phyloP scores from a whole-genome alignment of 352 stramenopile species.

The Phytophthora constricta region DNA sequence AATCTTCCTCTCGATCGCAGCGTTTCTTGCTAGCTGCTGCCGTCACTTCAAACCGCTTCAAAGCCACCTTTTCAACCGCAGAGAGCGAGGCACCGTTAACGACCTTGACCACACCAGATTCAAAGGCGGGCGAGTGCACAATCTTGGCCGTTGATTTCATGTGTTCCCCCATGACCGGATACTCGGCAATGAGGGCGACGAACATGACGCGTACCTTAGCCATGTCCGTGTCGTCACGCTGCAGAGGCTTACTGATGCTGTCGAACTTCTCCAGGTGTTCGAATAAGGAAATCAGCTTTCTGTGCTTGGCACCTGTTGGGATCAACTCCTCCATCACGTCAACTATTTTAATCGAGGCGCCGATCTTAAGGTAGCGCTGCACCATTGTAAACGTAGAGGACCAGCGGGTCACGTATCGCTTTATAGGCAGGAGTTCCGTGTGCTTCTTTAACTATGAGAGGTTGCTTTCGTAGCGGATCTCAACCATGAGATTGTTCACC shows the following conservation, averaged over 20 bases:
- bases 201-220: slow-evolving; percentile 15
- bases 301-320: slow-evolving; percentile 9
- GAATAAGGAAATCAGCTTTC: slow-evolving; percentile 27
- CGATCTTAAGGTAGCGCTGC: slow-evolving; percentile 2
- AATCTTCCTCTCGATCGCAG: background rate
- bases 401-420: slow-evolving; percentile 7
- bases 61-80: background rate
- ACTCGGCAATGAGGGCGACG: slow-evolving; percentile 3
- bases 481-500: background rate
- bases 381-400: slow-evolving; percentile 1
- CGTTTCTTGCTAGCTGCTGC: background rate
- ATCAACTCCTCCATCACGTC: background rate
- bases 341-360: background rate
- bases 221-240: slow-evolving; percentile 9
- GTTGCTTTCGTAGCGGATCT: background rate
- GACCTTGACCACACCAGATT: slow-evolving; percentile 12
- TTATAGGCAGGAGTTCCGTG: background rate
- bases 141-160: slow-evolving; percentile 5
- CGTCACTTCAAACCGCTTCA: slow-evolving; percentile 1
- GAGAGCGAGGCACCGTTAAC: slow-evolving; percentile 5
- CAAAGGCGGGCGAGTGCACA: slow-evolving; percentile 5
- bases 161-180: background rate
- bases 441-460: background rate
- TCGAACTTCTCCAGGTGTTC: slow-evolving; percentile 25
- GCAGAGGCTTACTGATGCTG: slow-evolving; percentile 12